A percentile compares a stretch with the other conserved stretches of the same genome.
Conservation (phyloP, 2,329 filamentous ascomycete genomes). For the Claviceps pazoutovae region DNA sequence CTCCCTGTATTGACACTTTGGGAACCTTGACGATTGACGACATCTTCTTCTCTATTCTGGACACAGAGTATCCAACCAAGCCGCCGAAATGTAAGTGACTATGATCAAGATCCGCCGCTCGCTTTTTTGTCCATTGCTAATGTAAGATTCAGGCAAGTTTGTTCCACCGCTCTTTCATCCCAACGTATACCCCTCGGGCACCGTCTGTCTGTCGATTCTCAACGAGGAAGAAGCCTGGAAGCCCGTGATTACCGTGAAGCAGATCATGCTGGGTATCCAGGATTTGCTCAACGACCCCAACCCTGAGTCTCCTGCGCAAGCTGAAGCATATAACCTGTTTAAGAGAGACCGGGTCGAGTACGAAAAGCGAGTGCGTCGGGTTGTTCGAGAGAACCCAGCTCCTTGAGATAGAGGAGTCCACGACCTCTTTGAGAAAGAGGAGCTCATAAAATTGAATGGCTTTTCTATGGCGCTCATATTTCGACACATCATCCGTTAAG, state of each 20-base stretch:
- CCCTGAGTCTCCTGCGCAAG: slow-evolving; percentile 89
- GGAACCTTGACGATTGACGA: not conserved
- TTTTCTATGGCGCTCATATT: not conserved
- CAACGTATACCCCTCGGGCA: slow-evolving; percentile 96
- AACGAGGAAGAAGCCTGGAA: slow-evolving; percentile 99
- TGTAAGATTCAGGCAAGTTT: slow-evolving; percentile 65
- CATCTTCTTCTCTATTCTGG: not conserved
- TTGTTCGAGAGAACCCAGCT: slow-evolving; percentile 81
- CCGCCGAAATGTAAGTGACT: slow-evolving; percentile 78
- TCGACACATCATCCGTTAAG: not conserved
- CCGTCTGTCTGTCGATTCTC: slow-evolving; percentile 89
- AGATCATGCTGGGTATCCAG: slow-evolving; percentile 91
- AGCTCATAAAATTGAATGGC: slow-evolving; percentile 6
- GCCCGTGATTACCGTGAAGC: slow-evolving; percentile 95
- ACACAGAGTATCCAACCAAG: slow-evolving; percentile 88
- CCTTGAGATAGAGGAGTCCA: slow-evolving; percentile 29
- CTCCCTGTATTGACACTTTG: not conserved
- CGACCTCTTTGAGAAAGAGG: not conserved
- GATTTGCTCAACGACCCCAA: slow-evolving; percentile 93
- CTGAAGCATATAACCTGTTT: slow-evolving; percentile 92
- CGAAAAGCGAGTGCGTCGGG: slow-evolving; percentile 71
- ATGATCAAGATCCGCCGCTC: not conserved
- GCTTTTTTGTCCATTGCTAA: not conserved
- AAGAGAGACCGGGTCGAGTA: slow-evolving; percentile 83
- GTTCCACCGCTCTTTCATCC: slow-evolving; percentile 91